Evolutionary conservation across 257 asterid species (phyloP), one percentile per base, ranked within the genome.

Genomic region (Lavandula angustifolia): DNA sequence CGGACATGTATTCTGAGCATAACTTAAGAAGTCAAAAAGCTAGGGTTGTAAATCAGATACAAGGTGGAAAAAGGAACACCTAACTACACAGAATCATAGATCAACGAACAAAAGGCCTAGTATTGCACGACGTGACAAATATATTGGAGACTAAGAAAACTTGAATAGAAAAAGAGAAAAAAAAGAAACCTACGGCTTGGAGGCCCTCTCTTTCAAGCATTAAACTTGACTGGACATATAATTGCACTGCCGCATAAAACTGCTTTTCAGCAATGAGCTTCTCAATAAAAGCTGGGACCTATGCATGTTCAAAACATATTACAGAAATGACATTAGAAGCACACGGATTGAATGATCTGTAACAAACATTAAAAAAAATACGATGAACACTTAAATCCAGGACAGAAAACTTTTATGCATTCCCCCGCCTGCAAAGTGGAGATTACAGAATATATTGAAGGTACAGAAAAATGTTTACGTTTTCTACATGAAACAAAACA

Each of bases 201-300:
- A 94, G 95, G 73, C 99, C 99, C 74, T 94, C 97, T 73, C 98
- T 81, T 79, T 87, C 98, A 63, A 90, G 96, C 99, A 94, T 94
- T 77, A 90, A 70, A 67, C 84, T 68, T 57, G 99, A 90, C 69
- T 85, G 99, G 78, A 84, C 95, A 69, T 94, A 95, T 70, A 90
- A 70, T 51, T 94, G 99, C 46, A 86, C 98, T 18, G 99, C 98
- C 60, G 99, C 96, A 73, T 94, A 94, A 78, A 94, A 90, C 81
- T 90, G 91, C 73, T 91, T 91, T 66, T 87, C 98, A 55, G 94
- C 82, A 58, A 86, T 81, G 67, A 90, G 92, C 87, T 94, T 90
- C 76, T 94, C 99, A 64, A 94, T 86, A 76, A 92, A 95, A 76
- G 87, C 83, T 62, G 99, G 99, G 73, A 94, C 94, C 99, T 94